Base-by-base conservation (phyloP, 2,329 filamentous ascomycete species). In the Aspergillus tubingensis region DNA sequence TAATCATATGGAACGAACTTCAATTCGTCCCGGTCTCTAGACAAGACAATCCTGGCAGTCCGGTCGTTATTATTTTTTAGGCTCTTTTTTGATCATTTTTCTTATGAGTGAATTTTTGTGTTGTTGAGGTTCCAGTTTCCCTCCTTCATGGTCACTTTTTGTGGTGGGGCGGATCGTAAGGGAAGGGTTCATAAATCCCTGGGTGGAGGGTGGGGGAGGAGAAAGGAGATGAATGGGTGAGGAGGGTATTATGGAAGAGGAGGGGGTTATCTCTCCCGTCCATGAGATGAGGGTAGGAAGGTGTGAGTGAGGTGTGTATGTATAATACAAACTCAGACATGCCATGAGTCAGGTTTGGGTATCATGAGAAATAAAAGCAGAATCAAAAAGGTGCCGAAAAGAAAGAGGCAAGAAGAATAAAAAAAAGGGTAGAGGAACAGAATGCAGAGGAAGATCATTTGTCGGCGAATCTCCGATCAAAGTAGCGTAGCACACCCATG, bases 401-500 rank as follows among this genome's bases (percentile, higher is more conserved):
- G 44, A 41, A 41, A 49, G 50, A 51, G 54, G 25, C 15, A 38
- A 13, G 52, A 43, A 49, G 47, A 50, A 41, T 57, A 44, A 2
- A 49, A 19, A 19, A 47, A 50, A 1, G 27, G 10, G 30, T 17
- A 11, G 8, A 36, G 32, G 11, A 43, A 49, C 15, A 38, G 44
- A 57, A 55, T 27, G 50, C 8, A 41, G 21, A 23, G 27, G 10
- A 51, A 10, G 8, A 44, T 68, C 69, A 76, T 70, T 77, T 77
- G 54, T 77, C 75, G 39, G 76, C 76, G 58, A 93, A 93, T 57
- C 90, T 80, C 53, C 91, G 83, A 69, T 93, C 90, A 76, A 93
- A 93, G 64, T 90, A 88, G 74, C 90, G 91, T 61, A 93, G 77
- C n/a, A 92, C 90, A 44, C 88, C 89, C 90, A 93, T 92, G 57